Conservation (phyloP, 352 stramenopile species). For the Globisporangium echinulatum region DNA sequence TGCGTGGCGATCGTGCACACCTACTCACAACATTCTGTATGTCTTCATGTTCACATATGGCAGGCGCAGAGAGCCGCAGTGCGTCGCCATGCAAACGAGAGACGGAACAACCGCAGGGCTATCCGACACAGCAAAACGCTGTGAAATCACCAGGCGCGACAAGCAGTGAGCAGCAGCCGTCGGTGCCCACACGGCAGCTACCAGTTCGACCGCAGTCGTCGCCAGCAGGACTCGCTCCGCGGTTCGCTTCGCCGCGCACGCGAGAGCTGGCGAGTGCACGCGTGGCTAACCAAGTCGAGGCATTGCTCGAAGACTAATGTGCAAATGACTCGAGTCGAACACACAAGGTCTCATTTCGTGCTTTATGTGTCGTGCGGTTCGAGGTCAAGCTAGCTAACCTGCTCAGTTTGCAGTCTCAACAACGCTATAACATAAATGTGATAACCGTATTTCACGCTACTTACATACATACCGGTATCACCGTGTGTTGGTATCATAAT, state of each 20-base stretch:
- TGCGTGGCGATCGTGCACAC: background rate
- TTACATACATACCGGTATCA: no score
- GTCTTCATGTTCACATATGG: background rate
- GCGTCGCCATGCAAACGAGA: slow-evolving; percentile 5
- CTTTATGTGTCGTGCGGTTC: no score
- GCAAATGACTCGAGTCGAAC: no score
- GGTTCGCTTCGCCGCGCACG: slow-evolving; percentile 17
- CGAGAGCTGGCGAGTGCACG: background rate
- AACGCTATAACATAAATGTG: no score
- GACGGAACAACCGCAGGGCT: background rate
- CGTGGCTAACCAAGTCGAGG: no score
- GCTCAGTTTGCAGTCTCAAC: no score
- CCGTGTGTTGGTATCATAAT: no score
- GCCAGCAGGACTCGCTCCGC: slow-evolving; percentile 19
- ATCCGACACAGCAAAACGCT: no score
- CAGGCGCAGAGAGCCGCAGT: slow-evolving; percentile 7
- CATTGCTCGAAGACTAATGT: no score
- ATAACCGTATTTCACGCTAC: no score
- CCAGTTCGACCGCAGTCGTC: slow-evolving; percentile 47
- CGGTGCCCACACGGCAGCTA: background rate
- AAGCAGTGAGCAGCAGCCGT: background rate
- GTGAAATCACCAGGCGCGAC: background rate
- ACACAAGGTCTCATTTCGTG: no score
- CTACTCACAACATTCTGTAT: background rate
- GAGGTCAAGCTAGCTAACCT: no score